These are phyloP conservation scores for Cyberlindnera subsufficiens DNA, from an alignment of 805 yeast genomes.

Conservation along the genomic window DNA sequence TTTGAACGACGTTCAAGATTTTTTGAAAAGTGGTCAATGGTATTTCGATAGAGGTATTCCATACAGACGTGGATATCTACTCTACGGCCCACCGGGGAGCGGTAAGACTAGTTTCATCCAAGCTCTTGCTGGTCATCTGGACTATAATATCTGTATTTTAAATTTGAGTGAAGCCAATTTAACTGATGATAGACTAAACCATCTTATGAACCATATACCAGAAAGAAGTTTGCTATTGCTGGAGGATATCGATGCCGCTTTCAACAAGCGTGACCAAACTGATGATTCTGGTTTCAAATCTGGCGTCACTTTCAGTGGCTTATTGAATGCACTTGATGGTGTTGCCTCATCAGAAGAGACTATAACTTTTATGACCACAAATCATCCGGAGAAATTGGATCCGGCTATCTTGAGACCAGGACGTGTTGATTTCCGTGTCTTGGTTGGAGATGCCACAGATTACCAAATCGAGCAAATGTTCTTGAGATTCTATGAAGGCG, in stretches of 20 bases:
- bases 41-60: conserved; percentile 96
- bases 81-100: conserved; percentile 97
- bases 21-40: conserved; percentile 79
- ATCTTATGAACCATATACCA: conserved; percentile 94
- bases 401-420: conserved; percentile 95
- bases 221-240: conserved; percentile 76
- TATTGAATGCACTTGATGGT: conserved; percentile 91
- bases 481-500: conserved; percentile 71
- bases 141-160: conserved; percentile 90
- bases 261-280: conserved; percentile 71
- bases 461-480: conserved; percentile 83
- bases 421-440: conserved; percentile 77
- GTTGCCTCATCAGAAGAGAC: conserved; percentile 97
- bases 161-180: conserved; percentile 86
- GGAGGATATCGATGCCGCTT: conserved; percentile 97
- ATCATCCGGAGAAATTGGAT: conserved; percentile 90
- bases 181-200: conserved; percentile 92
- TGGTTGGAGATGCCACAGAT: conserved; percentile 82
- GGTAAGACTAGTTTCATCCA: conserved; percentile 96
- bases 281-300: conserved; percentile 73
- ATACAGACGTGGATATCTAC: conserved; percentile 86
- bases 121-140: conserved; percentile 93
- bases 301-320: conserved; percentile 93
- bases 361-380: conserved; percentile 95
- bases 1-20: conserved; percentile 70